Conservation (phyloP, 345 rosid species). For the Camelina sativa region DNA sequence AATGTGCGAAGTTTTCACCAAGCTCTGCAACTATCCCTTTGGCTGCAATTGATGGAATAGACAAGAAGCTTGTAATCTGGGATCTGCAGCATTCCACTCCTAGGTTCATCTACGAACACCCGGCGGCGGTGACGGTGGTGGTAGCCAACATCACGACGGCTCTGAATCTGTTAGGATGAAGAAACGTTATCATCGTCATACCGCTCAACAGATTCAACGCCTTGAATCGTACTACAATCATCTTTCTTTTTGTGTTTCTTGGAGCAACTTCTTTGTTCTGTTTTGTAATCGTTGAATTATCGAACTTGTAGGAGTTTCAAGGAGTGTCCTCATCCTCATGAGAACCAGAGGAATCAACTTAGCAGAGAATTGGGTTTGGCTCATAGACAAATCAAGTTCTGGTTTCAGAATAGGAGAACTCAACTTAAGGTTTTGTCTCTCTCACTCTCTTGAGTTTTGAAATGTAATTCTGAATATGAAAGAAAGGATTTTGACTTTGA, state of each 20-base stretch:
- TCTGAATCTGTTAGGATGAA: constrained; percentile 71
- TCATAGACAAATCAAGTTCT: constrained; percentile 97
- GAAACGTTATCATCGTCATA: constrained; percentile 96
- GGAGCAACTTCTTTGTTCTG: background rate
- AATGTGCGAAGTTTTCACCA: constrained; percentile 69
- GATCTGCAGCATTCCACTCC: constrained; percentile 78
- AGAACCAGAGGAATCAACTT: constrained; percentile 83
- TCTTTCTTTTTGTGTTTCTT: background rate
- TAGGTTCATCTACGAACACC: constrained; percentile 69
- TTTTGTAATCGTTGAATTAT: background rate
- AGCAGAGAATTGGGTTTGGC: constrained; percentile 90
- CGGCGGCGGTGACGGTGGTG: constrained; percentile 85
- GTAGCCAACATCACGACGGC: constrained; percentile 61
- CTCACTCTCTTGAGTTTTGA: constrained; percentile 6
- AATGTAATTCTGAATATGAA: constrained; percentile 26
- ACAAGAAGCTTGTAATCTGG: constrained; percentile 82
- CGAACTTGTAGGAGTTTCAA: constrained; percentile 75
- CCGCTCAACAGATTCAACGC: constrained; percentile 92
- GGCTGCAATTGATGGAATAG: constrained; percentile 92
- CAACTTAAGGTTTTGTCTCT: constrained; percentile 77
- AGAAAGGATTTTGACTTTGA: background rate
- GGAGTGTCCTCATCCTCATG: constrained; percentile 98
- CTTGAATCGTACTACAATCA: constrained; percentile 67
- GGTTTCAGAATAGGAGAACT: constrained; percentile 98
- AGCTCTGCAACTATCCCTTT: constrained; percentile 54